Conservation (phyloP, 2,329 filamentous ascomycete genomes). For the Diaporthe australafricana region DNA sequence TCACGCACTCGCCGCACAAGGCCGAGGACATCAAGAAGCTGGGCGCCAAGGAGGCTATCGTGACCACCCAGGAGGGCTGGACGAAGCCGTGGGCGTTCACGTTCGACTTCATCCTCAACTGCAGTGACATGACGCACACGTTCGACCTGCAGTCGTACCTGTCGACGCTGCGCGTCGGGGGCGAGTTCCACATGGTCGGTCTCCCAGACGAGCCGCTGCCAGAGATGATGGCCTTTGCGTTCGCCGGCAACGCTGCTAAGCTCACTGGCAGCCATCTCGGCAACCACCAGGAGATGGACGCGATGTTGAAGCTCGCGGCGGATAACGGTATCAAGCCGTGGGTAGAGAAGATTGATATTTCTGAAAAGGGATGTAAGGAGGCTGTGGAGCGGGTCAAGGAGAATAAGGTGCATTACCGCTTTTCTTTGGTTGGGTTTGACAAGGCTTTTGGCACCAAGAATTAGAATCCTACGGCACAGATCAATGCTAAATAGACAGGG, state of each 20-base stretch:
- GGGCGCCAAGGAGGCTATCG: slow-evolving; percentile 68
- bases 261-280: slow-evolving; percentile 68
- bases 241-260: slow-evolving; percentile 53
- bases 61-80: slow-evolving; percentile 65
- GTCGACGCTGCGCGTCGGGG: slow-evolving; percentile 62
- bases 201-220: slow-evolving; percentile 64
- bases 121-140: slow-evolving; percentile 60
- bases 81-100: slow-evolving; percentile 61
- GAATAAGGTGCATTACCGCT: slow-evolving; percentile 78
- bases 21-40: slow-evolving; percentile 69
- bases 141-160: slow-evolving; percentile 67
- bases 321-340: slow-evolving; percentile 57
- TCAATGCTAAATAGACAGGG: neutral
- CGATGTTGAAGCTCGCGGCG: slow-evolving; percentile 69
- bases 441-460: slow-evolving; percentile 64
- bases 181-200: slow-evolving; percentile 69
- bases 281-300: slow-evolving; percentile 67
- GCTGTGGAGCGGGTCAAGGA: slow-evolving; percentile 76
- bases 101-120: slow-evolving; percentile 65
- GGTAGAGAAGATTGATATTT: slow-evolving; percentile 43
- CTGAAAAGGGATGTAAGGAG: slow-evolving; percentile 71
- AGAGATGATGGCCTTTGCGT: slow-evolving; percentile 53
- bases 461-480: neutral
- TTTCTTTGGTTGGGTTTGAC: slow-evolving; percentile 76
- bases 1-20: slow-evolving; percentile 71